These are phyloP conservation scores for Hymenoscyphus fructigenus DNA, from an alignment of 2,329 filamentous ascomycete species.

Conservation along the genomic window DNA sequence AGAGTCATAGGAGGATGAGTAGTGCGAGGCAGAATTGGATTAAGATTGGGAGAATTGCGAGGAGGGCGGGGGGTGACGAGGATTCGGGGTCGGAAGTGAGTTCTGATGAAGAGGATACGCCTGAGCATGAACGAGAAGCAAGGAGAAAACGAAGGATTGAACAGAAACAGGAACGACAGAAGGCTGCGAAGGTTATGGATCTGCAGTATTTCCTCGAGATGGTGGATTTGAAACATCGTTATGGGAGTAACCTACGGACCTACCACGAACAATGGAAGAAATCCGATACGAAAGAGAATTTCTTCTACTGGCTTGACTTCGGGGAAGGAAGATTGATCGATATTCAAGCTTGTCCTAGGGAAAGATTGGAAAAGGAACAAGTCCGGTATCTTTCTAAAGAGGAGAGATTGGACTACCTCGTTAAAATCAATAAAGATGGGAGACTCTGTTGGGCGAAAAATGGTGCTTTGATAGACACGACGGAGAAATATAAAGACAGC, in stretches of 20 bases:
- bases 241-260: constrained; percentile 75
- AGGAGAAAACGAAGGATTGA: constrained; percentile 45
- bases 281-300: constrained; percentile 76
- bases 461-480: constrained; percentile 73
- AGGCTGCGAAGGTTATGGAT: constrained; percentile 76
- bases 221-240: constrained; percentile 83
- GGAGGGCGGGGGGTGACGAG: constrained; percentile 70
- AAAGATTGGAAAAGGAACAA: constrained; percentile 72
- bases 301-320: constrained; percentile 90
- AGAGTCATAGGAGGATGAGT: constrained; percentile 12
- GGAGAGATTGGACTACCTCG: constrained; percentile 78
- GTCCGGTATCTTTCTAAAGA: constrained; percentile 83
- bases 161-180: constrained; percentile 56
- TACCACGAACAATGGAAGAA: constrained; percentile 87
- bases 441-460: constrained; percentile 87
- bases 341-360: constrained; percentile 69
- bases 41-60: constrained; percentile 68
- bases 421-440: constrained; percentile 71
- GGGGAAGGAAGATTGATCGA: constrained; percentile 73
- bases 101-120: constrained; percentile 24
- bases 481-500: constrained; percentile 73
- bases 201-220: constrained; percentile 82
- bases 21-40: constrained; percentile 71
- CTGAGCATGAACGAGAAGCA: constrained; percentile 41
- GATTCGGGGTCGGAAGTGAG: constrained; percentile 31